A percentile compares a stretch with the other conserved stretches of the same genome.
These are phyloP conservation scores for Aspergillus fumigatus DNA, from an alignment of 2,329 filamentous ascomycete species.

Conservation along the genomic window DNA sequence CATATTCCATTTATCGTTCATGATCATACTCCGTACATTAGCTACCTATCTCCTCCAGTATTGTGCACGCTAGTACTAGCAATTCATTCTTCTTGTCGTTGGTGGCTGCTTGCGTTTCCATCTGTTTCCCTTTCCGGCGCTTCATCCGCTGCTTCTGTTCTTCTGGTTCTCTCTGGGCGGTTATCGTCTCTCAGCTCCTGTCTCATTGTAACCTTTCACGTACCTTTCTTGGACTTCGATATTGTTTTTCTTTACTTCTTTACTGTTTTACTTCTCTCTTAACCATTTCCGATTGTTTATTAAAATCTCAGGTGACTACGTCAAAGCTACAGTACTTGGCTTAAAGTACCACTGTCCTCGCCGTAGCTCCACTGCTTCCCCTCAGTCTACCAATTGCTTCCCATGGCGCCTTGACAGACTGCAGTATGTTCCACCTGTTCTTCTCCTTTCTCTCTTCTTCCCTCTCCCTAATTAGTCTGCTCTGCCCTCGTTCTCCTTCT, in stretches of 20 bases:
- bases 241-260: neutral
- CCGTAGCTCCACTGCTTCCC: neutral
- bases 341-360: neutral
- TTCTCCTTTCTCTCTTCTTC: conserved; percentile 2
- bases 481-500: conserved; percentile 3
- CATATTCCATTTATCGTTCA: neutral
- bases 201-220: neutral
- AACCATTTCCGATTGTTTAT: conserved; percentile 1
- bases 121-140: neutral
- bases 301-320: neutral
- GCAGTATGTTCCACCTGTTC: neutral
- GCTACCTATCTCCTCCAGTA: neutral
- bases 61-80: neutral
- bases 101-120: neutral
- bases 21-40: no score
- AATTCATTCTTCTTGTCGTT: neutral
- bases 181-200: neutral
- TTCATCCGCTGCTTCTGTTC: neutral
- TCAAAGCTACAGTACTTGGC: neutral
- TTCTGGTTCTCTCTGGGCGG: neutral
- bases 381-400: neutral
- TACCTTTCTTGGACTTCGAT: neutral
- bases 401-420: conserved; percentile 3
- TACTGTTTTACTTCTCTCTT: neutral
- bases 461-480: conserved; percentile 4